Percentiles rank a stretch among this genome's conserved stretches.
Conservation (phyloP, 257 asterid species). For the Leonotis leonurus region DNA sequence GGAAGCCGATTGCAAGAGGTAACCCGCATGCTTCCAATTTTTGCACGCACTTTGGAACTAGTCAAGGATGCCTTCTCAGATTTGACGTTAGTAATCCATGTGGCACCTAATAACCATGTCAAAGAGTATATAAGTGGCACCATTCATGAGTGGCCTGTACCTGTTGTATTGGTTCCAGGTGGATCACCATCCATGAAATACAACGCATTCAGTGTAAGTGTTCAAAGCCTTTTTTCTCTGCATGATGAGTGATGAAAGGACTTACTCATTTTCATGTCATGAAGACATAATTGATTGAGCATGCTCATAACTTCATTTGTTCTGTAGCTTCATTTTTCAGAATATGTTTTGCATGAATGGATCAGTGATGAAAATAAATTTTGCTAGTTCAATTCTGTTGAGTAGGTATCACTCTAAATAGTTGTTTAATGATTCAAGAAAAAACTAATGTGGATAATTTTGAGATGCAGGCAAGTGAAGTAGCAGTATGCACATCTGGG, state of each 20-base stretch:
- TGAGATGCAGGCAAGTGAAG: conserved; percentile 65
- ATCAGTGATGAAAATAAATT: not conserved
- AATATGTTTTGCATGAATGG: not conserved
- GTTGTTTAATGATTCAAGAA: not conserved
- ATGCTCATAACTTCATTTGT: not conserved
- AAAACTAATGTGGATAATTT: not conserved
- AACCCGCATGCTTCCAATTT: conserved; percentile 75
- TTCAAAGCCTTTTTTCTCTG: not conserved
- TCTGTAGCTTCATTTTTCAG: not conserved
- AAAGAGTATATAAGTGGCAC: conserved; percentile 45
- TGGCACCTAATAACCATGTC: conserved; percentile 79
- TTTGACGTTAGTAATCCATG: conserved; percentile 57
- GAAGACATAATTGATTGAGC: not conserved
- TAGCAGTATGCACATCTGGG: conserved; percentile 91
- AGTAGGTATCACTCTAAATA: not conserved
- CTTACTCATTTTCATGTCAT: conserved; percentile 3
- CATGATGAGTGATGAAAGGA: not conserved
- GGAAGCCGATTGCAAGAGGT: conserved; percentile 98
- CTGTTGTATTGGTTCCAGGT: conserved; percentile 56
- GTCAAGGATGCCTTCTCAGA: conserved; percentile 39
- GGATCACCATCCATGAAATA: conserved; percentile 54
- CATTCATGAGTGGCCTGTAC: conserved; percentile 52
- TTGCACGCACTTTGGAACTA: conserved; percentile 45
- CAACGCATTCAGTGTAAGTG: conserved; percentile 67
- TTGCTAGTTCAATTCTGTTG: not conserved